A percentile compares a stretch with the other conserved stretches of the same genome.
Conservation (phyloP, 768 basidiomycete genomes). For the Calocybe indica region DNA sequence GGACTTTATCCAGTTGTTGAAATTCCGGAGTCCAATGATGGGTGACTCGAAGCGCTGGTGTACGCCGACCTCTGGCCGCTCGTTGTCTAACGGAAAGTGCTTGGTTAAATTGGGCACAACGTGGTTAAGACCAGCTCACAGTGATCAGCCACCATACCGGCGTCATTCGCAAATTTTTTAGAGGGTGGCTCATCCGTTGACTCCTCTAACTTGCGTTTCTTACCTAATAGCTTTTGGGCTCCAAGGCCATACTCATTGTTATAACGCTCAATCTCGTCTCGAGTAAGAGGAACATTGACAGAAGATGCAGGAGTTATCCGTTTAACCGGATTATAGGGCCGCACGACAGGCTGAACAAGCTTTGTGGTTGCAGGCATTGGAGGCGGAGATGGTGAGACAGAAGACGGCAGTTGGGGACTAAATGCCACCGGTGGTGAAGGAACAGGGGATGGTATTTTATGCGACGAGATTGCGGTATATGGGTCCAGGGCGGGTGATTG, state of each 20-base stretch:
- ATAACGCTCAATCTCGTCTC: constrained; percentile 55
- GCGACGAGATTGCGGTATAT: constrained; percentile 32
- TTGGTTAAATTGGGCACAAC: neutral
- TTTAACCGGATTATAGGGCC: constrained; percentile 61
- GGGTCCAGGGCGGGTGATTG: constrained; percentile 21
- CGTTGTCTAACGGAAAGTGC: constrained; percentile 60
- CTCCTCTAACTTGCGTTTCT: constrained; percentile 19
- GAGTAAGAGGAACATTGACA: constrained; percentile 60
- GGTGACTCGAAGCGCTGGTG: constrained; percentile 81
- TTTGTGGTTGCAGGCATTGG: constrained; percentile 17
- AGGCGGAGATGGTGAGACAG: constrained; percentile 25
- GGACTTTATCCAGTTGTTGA: constrained; percentile 99
- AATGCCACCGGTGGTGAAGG: constrained; percentile 6
- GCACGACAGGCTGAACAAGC: constrained; percentile 18
- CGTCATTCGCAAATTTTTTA: constrained; percentile 64
- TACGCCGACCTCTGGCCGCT: constrained; percentile 86
- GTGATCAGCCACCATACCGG: constrained; percentile 71
- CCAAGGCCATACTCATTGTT: constrained; percentile 52
- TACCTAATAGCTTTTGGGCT: neutral
- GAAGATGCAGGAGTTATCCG: constrained; percentile 56
- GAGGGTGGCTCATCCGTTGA: constrained; percentile 30
- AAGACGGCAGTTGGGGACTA: constrained; percentile 13
- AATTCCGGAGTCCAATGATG: constrained; percentile 94
- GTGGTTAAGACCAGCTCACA: constrained; percentile 41
- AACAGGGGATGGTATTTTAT: constrained; percentile 18